Conservation (phyloP, 208 protist species). For the Angomonas deanei region DNA sequence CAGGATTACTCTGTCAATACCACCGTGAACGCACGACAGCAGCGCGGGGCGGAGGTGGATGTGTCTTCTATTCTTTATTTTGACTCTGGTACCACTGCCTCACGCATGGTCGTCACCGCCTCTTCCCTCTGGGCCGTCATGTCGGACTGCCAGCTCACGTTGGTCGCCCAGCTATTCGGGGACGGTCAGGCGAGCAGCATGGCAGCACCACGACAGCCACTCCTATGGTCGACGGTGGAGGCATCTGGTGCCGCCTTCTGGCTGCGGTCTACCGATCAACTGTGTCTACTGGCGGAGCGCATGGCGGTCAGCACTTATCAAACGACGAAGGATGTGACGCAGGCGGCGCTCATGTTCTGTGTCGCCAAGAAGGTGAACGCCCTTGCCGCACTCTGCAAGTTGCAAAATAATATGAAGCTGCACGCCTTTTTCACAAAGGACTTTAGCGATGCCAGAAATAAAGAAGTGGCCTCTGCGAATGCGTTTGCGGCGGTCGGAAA, state of each 20-base stretch:
- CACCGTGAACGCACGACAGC: background rate
- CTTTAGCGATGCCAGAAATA: constrained; percentile 69
- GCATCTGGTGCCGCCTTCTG: constrained; percentile 59
- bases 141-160: constrained; percentile 53
- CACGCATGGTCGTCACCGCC: constrained; percentile 31
- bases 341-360: constrained; percentile 88
- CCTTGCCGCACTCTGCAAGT: constrained; percentile 89
- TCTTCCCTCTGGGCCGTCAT: constrained; percentile 55
- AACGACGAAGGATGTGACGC: constrained; percentile 55
- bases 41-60: constrained; percentile 13
- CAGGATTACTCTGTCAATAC: constrained; percentile 10
- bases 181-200: background rate
- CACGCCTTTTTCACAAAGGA: constrained; percentile 88
- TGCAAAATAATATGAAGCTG: constrained; percentile 69
- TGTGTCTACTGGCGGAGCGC: constrained; percentile 65
- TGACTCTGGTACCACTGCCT: constrained; percentile 32
- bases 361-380: constrained; percentile 73
- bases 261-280: constrained; percentile 35
- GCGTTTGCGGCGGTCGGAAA: constrained; percentile 88
- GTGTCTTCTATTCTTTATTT: constrained; percentile 37
- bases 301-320: constrained; percentile 78
- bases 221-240: constrained; percentile 26
- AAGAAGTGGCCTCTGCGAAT: constrained; percentile 82
- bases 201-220: background rate
- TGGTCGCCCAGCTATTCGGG: constrained; percentile 41